Percentiles rank a stretch among this genome's conserved stretches.
phyloP scores from a whole-genome alignment of 192 early-diverging fungal genomes.

The Coemansia interrupta region DNA sequence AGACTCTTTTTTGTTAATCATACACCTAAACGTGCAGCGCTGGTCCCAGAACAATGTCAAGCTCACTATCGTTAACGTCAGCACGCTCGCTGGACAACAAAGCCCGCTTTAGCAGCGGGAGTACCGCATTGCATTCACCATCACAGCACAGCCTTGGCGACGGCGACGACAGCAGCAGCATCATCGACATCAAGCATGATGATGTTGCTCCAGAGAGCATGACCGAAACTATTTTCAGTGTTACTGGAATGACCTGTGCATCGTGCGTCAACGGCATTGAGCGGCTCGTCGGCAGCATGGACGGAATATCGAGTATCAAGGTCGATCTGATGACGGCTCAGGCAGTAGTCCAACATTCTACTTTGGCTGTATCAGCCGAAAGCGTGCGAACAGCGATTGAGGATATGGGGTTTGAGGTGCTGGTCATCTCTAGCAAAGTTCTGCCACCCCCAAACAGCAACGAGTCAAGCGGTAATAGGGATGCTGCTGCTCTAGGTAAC shows the following conservation, averaged over 20 bases:
- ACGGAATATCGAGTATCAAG: constrained; percentile 56
- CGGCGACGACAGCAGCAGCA: neutral
- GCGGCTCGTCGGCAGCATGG: constrained; percentile 26
- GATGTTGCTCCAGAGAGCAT: constrained; percentile 20
- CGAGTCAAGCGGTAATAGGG: neutral
- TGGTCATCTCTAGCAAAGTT: constrained; percentile 30
- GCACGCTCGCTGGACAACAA: neutral
- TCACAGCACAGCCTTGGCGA: constrained; percentile 9
- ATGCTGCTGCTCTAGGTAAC: constrained; percentile 14
- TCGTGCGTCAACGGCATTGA: constrained; percentile 77
- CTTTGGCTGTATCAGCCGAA: constrained; percentile 18
- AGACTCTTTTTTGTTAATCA: neutral
- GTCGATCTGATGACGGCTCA: constrained; percentile 66
- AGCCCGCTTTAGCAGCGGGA: constrained; percentile 2
- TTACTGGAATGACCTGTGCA: constrained; percentile 83
- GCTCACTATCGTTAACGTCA: neutral
- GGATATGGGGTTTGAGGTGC: constrained; percentile 72
- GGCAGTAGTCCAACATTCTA: constrained; percentile 56
- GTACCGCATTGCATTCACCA: constrained; percentile 6
- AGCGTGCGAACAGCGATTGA: constrained; percentile 59
- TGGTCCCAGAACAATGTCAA: neutral
- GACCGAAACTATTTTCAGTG: constrained; percentile 50
- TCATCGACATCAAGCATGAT: neutral
- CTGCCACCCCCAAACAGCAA: neutral
- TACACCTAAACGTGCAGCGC: neutral